phyloP scores from a whole-genome alignment of 768 basidiomycete genomes.

The Coprinopsis cinerea region DNA sequence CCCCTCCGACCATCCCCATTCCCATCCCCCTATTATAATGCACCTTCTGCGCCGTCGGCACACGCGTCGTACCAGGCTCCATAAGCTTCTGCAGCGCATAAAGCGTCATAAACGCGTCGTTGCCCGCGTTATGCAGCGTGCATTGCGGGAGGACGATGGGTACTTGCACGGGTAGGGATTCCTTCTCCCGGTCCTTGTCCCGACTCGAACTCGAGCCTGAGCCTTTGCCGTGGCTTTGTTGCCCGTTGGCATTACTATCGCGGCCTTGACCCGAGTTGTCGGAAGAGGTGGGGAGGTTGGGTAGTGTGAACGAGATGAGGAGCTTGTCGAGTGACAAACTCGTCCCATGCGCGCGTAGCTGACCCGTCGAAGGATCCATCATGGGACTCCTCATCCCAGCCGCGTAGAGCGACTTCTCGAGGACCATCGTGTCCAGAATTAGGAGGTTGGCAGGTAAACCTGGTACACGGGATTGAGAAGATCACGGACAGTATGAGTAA shows the following conservation, averaged over 20 bases:
- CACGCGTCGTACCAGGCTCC: constrained; percentile 41
- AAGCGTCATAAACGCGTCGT: constrained; percentile 68
- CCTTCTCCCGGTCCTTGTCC: too few species aligned
- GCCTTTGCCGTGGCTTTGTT: too few species aligned
- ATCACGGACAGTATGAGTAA: too few species aligned
- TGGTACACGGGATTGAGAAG: too few species aligned
- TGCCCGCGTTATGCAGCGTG: constrained; percentile 67
- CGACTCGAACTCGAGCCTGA: too few species aligned
- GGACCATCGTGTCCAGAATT: constrained; percentile 55
- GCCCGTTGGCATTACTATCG: too few species aligned
- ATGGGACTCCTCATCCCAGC: constrained; percentile 54
- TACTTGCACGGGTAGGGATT: too few species aligned
- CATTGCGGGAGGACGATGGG: constrained; percentile 30
- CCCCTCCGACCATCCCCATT: neutral
- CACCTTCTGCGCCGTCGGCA: constrained; percentile 29
- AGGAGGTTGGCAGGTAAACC: constrained; percentile 73
- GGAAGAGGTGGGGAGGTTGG: constrained; percentile 28
- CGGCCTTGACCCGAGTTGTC: neutral
- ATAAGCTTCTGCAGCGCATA: constrained; percentile 65
- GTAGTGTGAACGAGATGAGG: constrained; percentile 54
- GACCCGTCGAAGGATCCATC: constrained; percentile 53
- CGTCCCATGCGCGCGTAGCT: constrained; percentile 44
- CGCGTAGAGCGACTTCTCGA: constrained; percentile 59
- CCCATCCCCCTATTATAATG: constrained; percentile 15
- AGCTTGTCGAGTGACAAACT: constrained; percentile 59